Evolutionary conservation across 176 grass and related monocot genomes (phyloP), one percentile per base, ranked within the genome.

Genomic region (Phragmites australis): DNA sequence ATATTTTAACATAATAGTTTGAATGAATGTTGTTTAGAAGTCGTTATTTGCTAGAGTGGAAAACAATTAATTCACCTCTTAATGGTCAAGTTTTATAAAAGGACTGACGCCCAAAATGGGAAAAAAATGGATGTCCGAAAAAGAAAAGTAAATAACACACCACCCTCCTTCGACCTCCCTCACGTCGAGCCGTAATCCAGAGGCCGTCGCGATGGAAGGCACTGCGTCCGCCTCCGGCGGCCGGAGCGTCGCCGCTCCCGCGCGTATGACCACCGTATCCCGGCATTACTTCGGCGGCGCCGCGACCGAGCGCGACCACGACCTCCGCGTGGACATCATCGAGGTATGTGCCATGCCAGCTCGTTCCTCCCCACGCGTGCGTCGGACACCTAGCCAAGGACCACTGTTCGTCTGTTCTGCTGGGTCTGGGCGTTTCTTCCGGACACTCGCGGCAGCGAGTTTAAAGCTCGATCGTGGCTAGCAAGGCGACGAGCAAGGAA

Each of bases 211-310:
- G 26, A 78, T 83, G 80, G 79, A 68, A 73, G 58, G 64, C 1
- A n/a, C n/a, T n/a, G n/a, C n/a, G n/a, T 46, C 57, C 2, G 9
- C 74, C 58, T 65, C 72, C 21, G 39, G 29, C 21, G 10, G 2
- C 37, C 16, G 5, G 6, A 37, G 19, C 43, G 42, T 47, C 34
- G 40, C 65, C 16, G 57, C 30, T 13, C 41, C 70, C 0, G 16
- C 55, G 21, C 75, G 67, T 3, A 94, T 89, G 89, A 89, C 84
- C 48, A 90, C 87, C 0, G 22, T 92, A 1, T 97, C 94, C 0
- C 88, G 52, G 45, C 80, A 94, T 81, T 97, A 90, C 85, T 97
- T 94, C 65, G 94, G 94, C 47, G 83, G 85, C 45, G 57, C 55
- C 21, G 85, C 89, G 0, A 86, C 85, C 27, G 81, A 85, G 12